Percentiles rank a stretch among this genome's conserved stretches.
These are phyloP conservation scores for Harringtonia aguacate DNA, from an alignment of 2,329 filamentous ascomycete genomes.

Conservation along the genomic window DNA sequence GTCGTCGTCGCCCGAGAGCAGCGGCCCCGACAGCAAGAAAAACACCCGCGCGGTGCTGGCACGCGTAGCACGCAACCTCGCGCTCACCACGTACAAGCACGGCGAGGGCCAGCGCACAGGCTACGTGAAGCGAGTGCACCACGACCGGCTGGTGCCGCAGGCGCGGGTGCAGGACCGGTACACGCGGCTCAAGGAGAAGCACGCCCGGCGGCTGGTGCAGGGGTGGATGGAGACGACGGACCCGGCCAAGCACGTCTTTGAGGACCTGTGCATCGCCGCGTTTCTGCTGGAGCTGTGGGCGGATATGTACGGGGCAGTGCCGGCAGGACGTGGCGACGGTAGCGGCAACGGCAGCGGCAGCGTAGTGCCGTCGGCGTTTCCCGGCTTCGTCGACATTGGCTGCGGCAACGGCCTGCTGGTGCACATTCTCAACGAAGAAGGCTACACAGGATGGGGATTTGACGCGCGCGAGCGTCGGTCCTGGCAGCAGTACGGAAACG, in stretches of 20 bases:
- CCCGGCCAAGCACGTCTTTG: conserved; percentile 86
- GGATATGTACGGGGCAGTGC: conserved; percentile 80
- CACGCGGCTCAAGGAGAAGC: conserved; percentile 63
- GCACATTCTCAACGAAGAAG: conserved; percentile 69
- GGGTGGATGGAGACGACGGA: conserved; percentile 81
- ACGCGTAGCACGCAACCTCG: conserved; percentile 58
- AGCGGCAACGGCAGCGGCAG: not conserved
- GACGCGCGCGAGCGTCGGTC: conserved; percentile 80
- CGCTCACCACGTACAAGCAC: conserved; percentile 63
- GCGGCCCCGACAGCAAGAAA: not conserved
- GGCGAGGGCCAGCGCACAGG: conserved; percentile 53
- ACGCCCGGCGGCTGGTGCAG: conserved; percentile 61
- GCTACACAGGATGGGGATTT: conserved; percentile 80
- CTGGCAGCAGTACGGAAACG: conserved; percentile 59
- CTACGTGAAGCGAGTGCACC: conserved; percentile 72
- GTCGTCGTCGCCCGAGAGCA: not conserved
- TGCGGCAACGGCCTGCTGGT: conserved; percentile 92
- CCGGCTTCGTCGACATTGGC: conserved; percentile 90
- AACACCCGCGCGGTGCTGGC: conserved; percentile 26
- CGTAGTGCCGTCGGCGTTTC: conserved; percentile 38
- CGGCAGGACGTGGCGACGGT: no score
- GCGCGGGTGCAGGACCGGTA: conserved; percentile 75
- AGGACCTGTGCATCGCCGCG: conserved; percentile 81
- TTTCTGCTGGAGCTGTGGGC: conserved; percentile 89
- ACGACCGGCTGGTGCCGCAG: conserved; percentile 72